Evolutionary conservation across 2,329 filamentous ascomycete species (phyloP).

Genomic region (Fusarium tricinctum): DNA sequence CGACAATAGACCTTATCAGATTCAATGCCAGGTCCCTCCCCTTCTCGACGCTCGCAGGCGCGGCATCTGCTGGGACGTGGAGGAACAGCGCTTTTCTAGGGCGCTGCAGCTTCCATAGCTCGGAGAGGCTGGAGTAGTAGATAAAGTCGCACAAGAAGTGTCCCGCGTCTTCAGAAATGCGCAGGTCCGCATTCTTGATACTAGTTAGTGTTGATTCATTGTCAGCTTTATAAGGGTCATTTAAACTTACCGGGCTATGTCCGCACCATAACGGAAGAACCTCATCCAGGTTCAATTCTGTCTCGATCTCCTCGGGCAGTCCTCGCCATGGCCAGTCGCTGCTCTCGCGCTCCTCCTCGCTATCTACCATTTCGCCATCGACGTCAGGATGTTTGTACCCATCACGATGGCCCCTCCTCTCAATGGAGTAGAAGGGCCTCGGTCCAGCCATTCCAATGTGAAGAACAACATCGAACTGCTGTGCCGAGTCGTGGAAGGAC

Average conservation of each 20-base stretch:
- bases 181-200: slow-evolving; percentile 60
- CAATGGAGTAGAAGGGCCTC: slow-evolving; percentile 75
- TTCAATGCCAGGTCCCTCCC: slow-evolving; percentile 68
- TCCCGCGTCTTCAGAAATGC: slow-evolving; percentile 78
- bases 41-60: slow-evolving; percentile 61
- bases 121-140: slow-evolving; percentile 77
- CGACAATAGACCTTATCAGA: slow-evolving; percentile 69
- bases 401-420: slow-evolving; percentile 77
- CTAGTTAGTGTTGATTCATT: slow-evolving; percentile 24
- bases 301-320: slow-evolving; percentile 68
- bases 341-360: slow-evolving; percentile 64
- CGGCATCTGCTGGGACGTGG: slow-evolving; percentile 76
- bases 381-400: slow-evolving; percentile 80
- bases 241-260: slow-evolving; percentile 61
- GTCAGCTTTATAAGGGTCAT: not conserved
- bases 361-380: slow-evolving; percentile 71
- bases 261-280: slow-evolving; percentile 69
- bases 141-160: slow-evolving; percentile 84
- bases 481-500: slow-evolving; percentile 65
- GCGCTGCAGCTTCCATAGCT: slow-evolving; percentile 63
- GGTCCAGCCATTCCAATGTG: slow-evolving; percentile 86
- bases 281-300: slow-evolving; percentile 70
- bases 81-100: slow-evolving; percentile 74
- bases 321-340: slow-evolving; percentile 68
- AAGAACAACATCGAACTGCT: slow-evolving; percentile 73